Evolutionary conservation across 768 basidiomycete genomes (phyloP), one percentile per base, ranked within the genome.

Genomic region (Tricholomella constricta): DNA sequence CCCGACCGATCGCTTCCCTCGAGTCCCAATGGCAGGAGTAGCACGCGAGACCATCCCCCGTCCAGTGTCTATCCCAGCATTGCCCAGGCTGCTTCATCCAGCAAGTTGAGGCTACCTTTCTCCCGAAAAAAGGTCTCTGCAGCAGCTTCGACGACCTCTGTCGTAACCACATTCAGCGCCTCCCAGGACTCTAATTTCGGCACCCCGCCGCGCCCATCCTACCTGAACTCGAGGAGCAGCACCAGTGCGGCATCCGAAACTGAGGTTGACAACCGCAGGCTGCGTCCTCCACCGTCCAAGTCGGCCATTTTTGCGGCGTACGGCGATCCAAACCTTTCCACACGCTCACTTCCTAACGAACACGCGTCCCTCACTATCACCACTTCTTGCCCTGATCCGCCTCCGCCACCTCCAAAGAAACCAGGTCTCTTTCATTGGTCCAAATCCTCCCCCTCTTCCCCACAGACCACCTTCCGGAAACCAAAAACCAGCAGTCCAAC

Each of bases 271-370:
- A 58, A 74, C 23, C 77, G 76, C 29, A 71, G 73, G 27, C 69
- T 77, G 10, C 71, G 76, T 12, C 85, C 83, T 3, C 84, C 87
- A 1, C 86, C 86, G 1, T 78, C 79, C 19, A 83, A 83, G 62
- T 83, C 82, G 2, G 78, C 83, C 37, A 76, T 89, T 50, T 88
- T 89, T 66, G 80, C 77, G 9, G 76, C 78, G 5, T 80, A 85
- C 58, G 78, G 69, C 22, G 84, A 81, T 62, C 78, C 78, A 22
- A 68, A 68, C 60, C 72, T 78, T 52, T 87, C 87, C 15, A 84
- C 85, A 25, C 81, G 79, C 56, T 89, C 88, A 25, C 76, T 89
- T 31, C 86, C 88, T 12, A 67, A 65, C 14, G 66, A 75, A 45
- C 61, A 66, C 31, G 27, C 40, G 49, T 6, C 55, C 45, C 55